Conservation (phyloP, 129 eudicot genomes). For the Pittosporum tobira region DNA sequence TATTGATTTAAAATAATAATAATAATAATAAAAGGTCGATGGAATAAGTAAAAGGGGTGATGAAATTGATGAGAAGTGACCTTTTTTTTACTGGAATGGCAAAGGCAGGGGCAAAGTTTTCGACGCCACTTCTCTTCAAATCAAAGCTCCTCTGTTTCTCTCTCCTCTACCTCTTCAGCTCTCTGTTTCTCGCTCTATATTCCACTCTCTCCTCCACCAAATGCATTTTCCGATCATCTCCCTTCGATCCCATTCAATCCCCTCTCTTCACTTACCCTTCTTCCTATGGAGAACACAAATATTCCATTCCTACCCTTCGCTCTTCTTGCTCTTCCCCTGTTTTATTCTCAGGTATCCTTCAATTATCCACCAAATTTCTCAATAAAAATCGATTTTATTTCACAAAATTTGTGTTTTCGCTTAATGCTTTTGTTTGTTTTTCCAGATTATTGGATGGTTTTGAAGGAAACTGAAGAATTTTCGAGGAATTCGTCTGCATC, state of each 20-base stretch:
- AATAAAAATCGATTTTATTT: background rate
- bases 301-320: slow-evolving; percentile 50
- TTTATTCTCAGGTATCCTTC: slow-evolving; percentile 58
- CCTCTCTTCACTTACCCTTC: slow-evolving; percentile 68
- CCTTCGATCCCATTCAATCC: slow-evolving; percentile 54
- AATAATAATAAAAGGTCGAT: too few species aligned
- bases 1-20: too few species aligned
- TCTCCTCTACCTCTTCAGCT: slow-evolving; percentile 44
- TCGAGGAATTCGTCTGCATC: slow-evolving; percentile 20
- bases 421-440: slow-evolving; percentile 11
- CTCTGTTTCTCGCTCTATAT: slow-evolving; percentile 38
- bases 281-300: slow-evolving; percentile 67
- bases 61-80: background rate
- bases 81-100: slow-evolving; percentile 4
- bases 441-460: slow-evolving; percentile 51
- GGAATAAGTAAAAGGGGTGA: background rate
- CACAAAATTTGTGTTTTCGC: background rate
- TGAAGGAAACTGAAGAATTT: slow-evolving; percentile 36
- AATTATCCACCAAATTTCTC: background rate
- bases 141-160: slow-evolving; percentile 78
- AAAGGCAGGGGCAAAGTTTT: slow-evolving; percentile 7
- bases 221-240: slow-evolving; percentile 64
- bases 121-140: slow-evolving; percentile 57
- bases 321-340: slow-evolving; percentile 69
- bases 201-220: slow-evolving; percentile 54